These are phyloP conservation scores for Ogataea pignaliae DNA, from an alignment of 805 yeast species.

Conservation along the genomic window DNA sequence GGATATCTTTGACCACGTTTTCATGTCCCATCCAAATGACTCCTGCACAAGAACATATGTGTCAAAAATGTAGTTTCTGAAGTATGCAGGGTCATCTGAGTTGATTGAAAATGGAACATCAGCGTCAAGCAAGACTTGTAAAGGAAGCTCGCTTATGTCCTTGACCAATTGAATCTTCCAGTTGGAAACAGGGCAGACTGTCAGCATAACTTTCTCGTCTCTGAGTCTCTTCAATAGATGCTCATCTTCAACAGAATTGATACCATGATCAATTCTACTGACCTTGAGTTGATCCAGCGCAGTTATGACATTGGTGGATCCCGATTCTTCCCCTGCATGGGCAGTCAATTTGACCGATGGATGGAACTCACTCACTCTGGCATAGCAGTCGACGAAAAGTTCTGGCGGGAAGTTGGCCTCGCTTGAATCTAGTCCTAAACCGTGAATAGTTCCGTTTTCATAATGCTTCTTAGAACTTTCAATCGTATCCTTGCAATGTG, in stretches of 20 bases:
- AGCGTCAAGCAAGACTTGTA: slow-evolving; percentile 49
- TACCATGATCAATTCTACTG: slow-evolving; percentile 74
- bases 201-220: slow-evolving; percentile 46
- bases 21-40: slow-evolving; percentile 52
- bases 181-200: slow-evolving; percentile 73
- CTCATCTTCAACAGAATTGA: slow-evolving; percentile 51
- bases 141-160: slow-evolving; percentile 60
- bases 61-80: slow-evolving; percentile 73
- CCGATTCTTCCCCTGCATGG: slow-evolving; percentile 86
- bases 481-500: slow-evolving; percentile 53
- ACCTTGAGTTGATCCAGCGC: slow-evolving; percentile 55
- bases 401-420: slow-evolving; percentile 73
- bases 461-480: slow-evolving; percentile 45
- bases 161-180: slow-evolving; percentile 67
- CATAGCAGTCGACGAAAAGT: slow-evolving; percentile 60
- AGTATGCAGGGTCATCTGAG: slow-evolving; percentile 74
- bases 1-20: slow-evolving; percentile 60
- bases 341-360: slow-evolving; percentile 62
- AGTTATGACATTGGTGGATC: slow-evolving; percentile 54
- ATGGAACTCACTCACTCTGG: slow-evolving; percentile 38
- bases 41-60: slow-evolving; percentile 63
- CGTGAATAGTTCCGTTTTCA: slow-evolving; percentile 53
- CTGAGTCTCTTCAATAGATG: slow-evolving; percentile 53
- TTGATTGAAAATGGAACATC: slow-evolving; percentile 67
- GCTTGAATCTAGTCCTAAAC: slow-evolving; percentile 71